Percentiles rank a stretch among this genome's conserved stretches.
phyloP scores from a whole-genome alignment of 345 rosid species.

The Gossypium stocksii region DNA sequence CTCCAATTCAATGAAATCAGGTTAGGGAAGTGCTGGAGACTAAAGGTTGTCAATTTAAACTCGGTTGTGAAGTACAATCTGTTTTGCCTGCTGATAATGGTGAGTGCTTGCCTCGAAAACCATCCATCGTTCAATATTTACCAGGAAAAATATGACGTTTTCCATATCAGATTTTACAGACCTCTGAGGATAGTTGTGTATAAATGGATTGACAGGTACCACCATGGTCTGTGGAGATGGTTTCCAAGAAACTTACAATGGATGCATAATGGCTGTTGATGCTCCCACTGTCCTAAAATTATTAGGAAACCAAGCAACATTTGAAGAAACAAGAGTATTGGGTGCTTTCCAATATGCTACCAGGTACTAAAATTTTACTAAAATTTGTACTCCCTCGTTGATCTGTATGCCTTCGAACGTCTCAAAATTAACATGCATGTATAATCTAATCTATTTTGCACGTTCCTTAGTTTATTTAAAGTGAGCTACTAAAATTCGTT shows the following conservation, averaged over 20 bases:
- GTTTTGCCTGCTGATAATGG: conserved; percentile 20
- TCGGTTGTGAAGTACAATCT: neutral
- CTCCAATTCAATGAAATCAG: neutral
- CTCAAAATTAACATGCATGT: neutral
- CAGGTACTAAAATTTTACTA: conserved; percentile 32
- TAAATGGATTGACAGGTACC: conserved; percentile 34
- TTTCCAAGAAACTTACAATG: conserved; percentile 36
- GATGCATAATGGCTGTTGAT: conserved; percentile 62
- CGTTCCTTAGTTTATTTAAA: neutral
- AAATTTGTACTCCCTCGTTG: neutral
- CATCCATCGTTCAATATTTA: too few species aligned
- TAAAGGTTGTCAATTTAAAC: neutral
- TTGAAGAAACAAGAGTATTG: conserved; percentile 64
- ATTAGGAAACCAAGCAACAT: conserved; percentile 64
- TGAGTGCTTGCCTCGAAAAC: conserved; percentile 18
- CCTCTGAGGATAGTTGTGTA: neutral
- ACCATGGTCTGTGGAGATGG: conserved; percentile 45
- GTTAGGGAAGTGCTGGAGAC: neutral
- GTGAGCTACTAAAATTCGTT: neutral
- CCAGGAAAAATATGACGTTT: too few species aligned
- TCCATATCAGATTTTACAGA: neutral
- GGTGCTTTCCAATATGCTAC: conserved; percentile 82
- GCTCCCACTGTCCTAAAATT: conserved; percentile 65
- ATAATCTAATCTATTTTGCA: neutral
- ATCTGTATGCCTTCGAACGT: neutral